Conservation (phyloP, 345 rosid species). For the Combretum micranthum region DNA sequence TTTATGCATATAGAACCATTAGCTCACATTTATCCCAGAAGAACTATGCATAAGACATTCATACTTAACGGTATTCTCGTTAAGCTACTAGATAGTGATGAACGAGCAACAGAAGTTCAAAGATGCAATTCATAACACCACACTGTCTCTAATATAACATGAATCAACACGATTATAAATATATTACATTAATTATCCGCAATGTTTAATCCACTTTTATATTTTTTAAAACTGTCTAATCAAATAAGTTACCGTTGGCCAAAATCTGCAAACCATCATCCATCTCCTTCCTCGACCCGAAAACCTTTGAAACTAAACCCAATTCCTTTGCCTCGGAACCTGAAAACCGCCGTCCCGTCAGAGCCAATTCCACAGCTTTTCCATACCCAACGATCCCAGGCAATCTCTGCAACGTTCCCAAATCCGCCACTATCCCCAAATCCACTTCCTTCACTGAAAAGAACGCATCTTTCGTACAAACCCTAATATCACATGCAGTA, state of each 20-base stretch:
- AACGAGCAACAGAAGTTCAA: no score
- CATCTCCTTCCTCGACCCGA: conserved; percentile 50
- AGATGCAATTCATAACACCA: no score
- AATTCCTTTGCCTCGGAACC: conserved; percentile 63
- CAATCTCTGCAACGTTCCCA: conserved; percentile 80
- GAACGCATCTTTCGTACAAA: conserved; percentile 48
- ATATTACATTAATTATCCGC: not conserved
- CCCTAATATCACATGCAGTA: conserved; percentile 80
- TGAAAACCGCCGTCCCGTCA: conserved; percentile 60
- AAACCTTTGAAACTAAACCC: conserved; percentile 67
- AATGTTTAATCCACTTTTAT: no score
- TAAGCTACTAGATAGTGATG: no score
- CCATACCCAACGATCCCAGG: conserved; percentile 70
- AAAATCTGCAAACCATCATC: conserved; percentile 34
- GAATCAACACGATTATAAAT: not conserved
- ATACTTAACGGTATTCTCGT: no score
- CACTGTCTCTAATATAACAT: no score
- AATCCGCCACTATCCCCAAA: conserved; percentile 69
- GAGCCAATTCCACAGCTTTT: conserved; percentile 60
- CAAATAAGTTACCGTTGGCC: conserved; percentile 50
- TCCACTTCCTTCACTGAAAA: conserved; percentile 84
- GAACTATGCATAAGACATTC: no score
- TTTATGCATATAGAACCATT: no score
- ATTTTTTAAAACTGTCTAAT: no score
- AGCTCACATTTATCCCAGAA: no score